Evolutionary conservation across 2,329 filamentous ascomycete species (phyloP).

Genomic region (Lasiodiplodia citricola): DNA sequence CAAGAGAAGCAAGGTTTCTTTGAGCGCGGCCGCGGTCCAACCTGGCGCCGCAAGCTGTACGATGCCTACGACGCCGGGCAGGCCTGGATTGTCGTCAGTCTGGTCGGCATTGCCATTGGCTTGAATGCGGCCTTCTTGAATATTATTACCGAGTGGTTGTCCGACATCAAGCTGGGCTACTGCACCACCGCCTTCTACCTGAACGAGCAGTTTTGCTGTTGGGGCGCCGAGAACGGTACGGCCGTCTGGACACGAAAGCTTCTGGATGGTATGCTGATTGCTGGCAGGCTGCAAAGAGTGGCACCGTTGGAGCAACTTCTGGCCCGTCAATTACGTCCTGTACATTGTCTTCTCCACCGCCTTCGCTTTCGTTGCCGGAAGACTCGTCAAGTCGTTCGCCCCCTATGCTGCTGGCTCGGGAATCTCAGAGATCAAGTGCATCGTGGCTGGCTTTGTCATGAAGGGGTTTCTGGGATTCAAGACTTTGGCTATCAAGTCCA

Average conservation of each 20-base stretch:
- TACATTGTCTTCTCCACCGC: slow-evolving; percentile 85
- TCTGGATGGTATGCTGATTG: background rate
- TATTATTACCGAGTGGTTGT: slow-evolving; percentile 95
- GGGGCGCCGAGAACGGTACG: slow-evolving; percentile 85
- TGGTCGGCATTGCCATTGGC: slow-evolving; percentile 91
- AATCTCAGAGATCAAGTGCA: slow-evolving; percentile 99
- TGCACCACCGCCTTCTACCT: slow-evolving; percentile 96
- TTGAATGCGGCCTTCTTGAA: slow-evolving; percentile 92
- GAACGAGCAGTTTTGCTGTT: slow-evolving; percentile 97
- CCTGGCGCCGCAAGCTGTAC: slow-evolving; percentile 80
- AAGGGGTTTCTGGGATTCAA: slow-evolving; percentile 93
- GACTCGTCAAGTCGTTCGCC: slow-evolving; percentile 86
- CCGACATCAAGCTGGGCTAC: slow-evolving; percentile 94
- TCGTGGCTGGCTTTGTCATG: slow-evolving; percentile 99
- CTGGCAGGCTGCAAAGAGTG: slow-evolving; percentile 78
- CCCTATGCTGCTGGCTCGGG: slow-evolving; percentile 96
- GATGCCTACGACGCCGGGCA: slow-evolving; percentile 95
- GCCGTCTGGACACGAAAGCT: background rate
- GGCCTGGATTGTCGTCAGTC: slow-evolving; percentile 95
- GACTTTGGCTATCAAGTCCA: slow-evolving; percentile 92
- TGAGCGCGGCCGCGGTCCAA: slow-evolving; percentile 69
- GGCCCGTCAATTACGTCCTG: slow-evolving; percentile 79
- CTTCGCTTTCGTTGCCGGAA: slow-evolving; percentile 82
- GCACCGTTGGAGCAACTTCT: slow-evolving; percentile 84
- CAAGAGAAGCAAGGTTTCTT: slow-evolving; percentile 75